Evolutionary conservation across 2,329 filamentous ascomycete species (phyloP).

Genomic region (Ramularia collo-cygni): DNA sequence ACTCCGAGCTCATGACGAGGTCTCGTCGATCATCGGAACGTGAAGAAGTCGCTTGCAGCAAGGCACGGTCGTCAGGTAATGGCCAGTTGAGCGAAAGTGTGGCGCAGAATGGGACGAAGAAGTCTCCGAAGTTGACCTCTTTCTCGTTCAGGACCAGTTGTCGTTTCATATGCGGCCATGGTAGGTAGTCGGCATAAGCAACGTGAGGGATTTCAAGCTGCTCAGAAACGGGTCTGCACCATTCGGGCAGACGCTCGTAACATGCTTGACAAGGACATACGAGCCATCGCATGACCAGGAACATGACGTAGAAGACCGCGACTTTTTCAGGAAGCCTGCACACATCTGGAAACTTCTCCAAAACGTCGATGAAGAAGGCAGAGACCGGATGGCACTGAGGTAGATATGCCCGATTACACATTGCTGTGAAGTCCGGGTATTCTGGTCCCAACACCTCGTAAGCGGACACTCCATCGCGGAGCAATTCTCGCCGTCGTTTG

Average conservation of each 20-base stretch:
- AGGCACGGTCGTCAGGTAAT: constrained; percentile 64
- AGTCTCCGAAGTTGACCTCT: constrained; percentile 59
- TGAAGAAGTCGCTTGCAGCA: constrained; percentile 37
- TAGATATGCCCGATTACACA: constrained; percentile 72
- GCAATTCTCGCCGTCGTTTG: constrained; percentile 58
- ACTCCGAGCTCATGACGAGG: constrained; percentile 77
- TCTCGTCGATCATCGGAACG: constrained; percentile 36
- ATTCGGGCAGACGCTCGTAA: constrained; percentile 69
- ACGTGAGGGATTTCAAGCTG: constrained; percentile 66
- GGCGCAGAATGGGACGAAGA: constrained; percentile 74
- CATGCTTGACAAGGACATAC: constrained; percentile 73
- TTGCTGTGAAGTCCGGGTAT: constrained; percentile 71
- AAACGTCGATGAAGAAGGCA: constrained; percentile 77
- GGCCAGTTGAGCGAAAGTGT: constrained; percentile 78
- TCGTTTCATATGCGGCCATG: constrained; percentile 72
- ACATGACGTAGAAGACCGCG: constrained; percentile 79
- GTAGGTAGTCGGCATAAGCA: constrained; percentile 74
- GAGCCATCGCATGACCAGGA: constrained; percentile 75
- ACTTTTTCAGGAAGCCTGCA: constrained; percentile 73
- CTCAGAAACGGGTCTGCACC: constrained; percentile 58
- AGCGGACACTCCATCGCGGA: constrained; percentile 56
- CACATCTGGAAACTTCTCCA: constrained; percentile 76
- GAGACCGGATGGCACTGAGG: constrained; percentile 65
- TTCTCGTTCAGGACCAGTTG: constrained; percentile 43
- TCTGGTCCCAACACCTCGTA: constrained; percentile 65